Conservation (phyloP, 2,329 filamentous ascomycete genomes). For the Diaporthe amygdali region DNA sequence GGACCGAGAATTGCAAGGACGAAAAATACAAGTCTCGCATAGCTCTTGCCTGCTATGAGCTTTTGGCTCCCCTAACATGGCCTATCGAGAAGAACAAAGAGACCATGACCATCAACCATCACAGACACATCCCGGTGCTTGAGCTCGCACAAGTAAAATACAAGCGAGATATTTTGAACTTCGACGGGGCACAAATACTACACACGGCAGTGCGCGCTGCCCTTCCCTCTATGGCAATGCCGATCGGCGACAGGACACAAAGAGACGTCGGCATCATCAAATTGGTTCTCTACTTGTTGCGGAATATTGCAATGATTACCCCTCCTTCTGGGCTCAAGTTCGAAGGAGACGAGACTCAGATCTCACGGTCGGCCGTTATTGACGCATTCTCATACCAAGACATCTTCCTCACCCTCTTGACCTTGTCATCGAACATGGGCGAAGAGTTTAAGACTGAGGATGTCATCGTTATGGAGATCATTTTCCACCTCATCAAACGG, state of each 20-base stretch:
- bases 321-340: constrained; percentile 74
- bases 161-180: constrained; percentile 87
- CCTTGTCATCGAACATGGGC: constrained; percentile 88
- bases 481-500: constrained; percentile 93
- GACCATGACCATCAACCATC: constrained; percentile 89
- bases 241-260: constrained; percentile 74
- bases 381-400: constrained; percentile 91
- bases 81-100: constrained; percentile 81
- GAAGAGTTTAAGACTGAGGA: constrained; percentile 93
- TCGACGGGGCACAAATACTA: constrained; percentile 77
- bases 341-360: constrained; percentile 88
- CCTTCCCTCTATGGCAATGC: constrained; percentile 82
- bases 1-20: constrained; percentile 74
- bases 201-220: constrained; percentile 82
- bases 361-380: constrained; percentile 86
- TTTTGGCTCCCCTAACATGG: constrained; percentile 94
- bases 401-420: constrained; percentile 83
- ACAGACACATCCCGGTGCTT: constrained; percentile 88
- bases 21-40: constrained; percentile 79
- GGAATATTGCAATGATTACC: constrained; percentile 86
- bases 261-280: constrained; percentile 94
- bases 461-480: constrained; percentile 84
- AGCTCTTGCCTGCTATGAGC: constrained; percentile 84
- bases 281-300: constrained; percentile 84
- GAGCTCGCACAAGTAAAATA: constrained; percentile 88